Conservation (phyloP, 2,329 filamentous ascomycete genomes). For the Apiospora kogelbergensis region DNA sequence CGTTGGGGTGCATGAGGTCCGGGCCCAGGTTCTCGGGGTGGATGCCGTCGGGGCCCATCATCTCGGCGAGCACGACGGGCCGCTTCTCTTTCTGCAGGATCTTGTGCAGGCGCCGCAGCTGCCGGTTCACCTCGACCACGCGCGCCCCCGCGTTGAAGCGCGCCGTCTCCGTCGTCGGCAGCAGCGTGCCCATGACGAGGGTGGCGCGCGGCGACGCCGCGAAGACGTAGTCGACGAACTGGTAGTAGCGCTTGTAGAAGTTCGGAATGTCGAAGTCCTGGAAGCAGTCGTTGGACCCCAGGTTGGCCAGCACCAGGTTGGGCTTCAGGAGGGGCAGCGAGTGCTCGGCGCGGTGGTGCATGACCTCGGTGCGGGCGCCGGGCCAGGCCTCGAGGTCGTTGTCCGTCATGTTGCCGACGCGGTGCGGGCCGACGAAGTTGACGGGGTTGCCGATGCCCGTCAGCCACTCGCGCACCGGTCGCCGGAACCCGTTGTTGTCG, state of each 20-base stretch:
- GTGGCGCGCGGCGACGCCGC: conserved; percentile 21
- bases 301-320: conserved; percentile 25
- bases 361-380: conserved; percentile 23
- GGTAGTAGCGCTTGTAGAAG: conserved; percentile 23
- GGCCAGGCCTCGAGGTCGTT: conserved; percentile 27
- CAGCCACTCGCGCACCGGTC: conserved; percentile 23
- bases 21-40: conserved; percentile 22
- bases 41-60: conserved; percentile 21
- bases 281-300: conserved; percentile 26
- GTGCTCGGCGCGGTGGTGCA: conserved; percentile 23
- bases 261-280: conserved; percentile 24
- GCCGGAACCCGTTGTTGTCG: conserved; percentile 25
- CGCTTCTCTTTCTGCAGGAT: conserved; percentile 20
- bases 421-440: conserved; percentile 26
- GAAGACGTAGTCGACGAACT: conserved; percentile 23
- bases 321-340: conserved; percentile 21
- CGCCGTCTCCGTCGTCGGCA: conserved; percentile 21
- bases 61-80: conserved; percentile 26
- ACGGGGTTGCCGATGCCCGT: conserved; percentile 21
- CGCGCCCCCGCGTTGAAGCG: conserved; percentile 13
- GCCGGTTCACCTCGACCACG: conserved; percentile 23
- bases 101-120: conserved; percentile 22
- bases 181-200: conserved; percentile 24
- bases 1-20: conserved; percentile 26
- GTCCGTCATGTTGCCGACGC: conserved; percentile 23